phyloP scores from a whole-genome alignment of 495 filamentous ascomycete species.

The Apodospora peruviana region DNA sequence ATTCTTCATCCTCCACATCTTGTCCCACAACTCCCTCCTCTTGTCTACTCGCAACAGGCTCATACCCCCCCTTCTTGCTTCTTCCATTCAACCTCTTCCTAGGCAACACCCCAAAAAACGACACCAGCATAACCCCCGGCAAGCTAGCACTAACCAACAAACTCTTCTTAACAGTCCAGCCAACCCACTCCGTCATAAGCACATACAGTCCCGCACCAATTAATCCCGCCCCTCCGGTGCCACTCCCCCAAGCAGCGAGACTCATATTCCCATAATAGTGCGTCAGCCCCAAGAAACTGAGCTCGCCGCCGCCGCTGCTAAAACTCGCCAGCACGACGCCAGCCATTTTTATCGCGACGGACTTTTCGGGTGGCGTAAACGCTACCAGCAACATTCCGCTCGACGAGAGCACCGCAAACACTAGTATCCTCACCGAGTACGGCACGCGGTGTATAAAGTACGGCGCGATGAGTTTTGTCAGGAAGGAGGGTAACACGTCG shows the following conservation, averaged over 20 bases:
- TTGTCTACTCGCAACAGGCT: conserved; percentile 37
- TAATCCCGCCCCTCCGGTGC: conserved; percentile 85
- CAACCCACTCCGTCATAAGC: conserved; percentile 70
- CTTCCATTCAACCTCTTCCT: background rate
- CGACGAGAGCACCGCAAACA: conserved; percentile 66
- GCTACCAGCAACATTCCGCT: conserved; percentile 86
- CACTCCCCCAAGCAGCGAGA: conserved; percentile 86
- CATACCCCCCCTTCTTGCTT: conserved; percentile 31
- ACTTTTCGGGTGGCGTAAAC: conserved; percentile 58
- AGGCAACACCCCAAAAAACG: conserved; percentile 64
- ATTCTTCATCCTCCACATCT: conserved; percentile 15
- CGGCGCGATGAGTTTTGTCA: conserved; percentile 80
- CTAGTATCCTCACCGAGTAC: conserved; percentile 66
- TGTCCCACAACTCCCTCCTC: conserved; percentile 30
- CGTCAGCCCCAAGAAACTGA: conserved; percentile 84
- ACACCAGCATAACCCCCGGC: conserved; percentile 74
- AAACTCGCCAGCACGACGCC: conserved; percentile 84
- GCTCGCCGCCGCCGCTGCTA: conserved; percentile 76
- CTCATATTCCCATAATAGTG: conserved; percentile 92
- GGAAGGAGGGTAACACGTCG: conserved; percentile 83
- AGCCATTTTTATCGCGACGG: conserved; percentile 67
- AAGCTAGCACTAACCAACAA: conserved; percentile 72
- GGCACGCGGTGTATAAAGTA: conserved; percentile 89
- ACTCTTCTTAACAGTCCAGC: conserved; percentile 62
- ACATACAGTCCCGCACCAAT: conserved; percentile 85